A percentile compares a stretch with the other conserved stretches of the same genome.
phyloP scores from a whole-genome alignment of 2,329 filamentous ascomycete genomes.

The Aureobasidium melanogenum region DNA sequence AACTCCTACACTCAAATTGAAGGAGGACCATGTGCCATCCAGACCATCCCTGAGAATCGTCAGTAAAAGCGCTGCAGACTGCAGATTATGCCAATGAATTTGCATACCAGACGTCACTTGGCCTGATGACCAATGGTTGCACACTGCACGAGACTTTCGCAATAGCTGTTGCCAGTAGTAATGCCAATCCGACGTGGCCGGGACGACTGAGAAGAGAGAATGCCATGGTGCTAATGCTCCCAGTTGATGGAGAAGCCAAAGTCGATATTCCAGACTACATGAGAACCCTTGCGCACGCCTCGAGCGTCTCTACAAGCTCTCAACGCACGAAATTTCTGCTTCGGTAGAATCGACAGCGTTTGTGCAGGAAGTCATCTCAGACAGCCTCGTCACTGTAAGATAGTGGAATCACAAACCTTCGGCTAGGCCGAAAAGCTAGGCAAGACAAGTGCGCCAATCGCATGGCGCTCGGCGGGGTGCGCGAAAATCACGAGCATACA shows the following conservation, averaged over 20 bases:
- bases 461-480: background rate
- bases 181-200: background rate
- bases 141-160: background rate
- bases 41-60: conserved; percentile 46
- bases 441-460: conserved; percentile 1
- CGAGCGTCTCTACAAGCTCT: background rate
- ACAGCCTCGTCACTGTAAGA: background rate
- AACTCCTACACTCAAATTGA: conserved; percentile 50
- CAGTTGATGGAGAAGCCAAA: background rate
- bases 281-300: background rate
- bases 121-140: conserved; percentile 20
- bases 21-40: conserved; percentile 65
- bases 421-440: conserved; percentile 1
- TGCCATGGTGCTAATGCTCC: background rate
- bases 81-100: background rate
- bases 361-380: background rate
- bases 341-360: background rate
- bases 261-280: background rate
- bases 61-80: conserved; percentile 6
- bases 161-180: background rate
- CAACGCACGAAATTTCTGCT: background rate
- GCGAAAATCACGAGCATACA: background rate
- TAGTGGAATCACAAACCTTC: background rate
- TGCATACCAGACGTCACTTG: conserved; percentile 21
- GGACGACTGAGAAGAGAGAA: background rate